Percentiles rank a stretch among this genome's conserved stretches.
These are phyloP conservation scores for Aspergillus sclerotioniger DNA, from an alignment of 495 filamentous ascomycete species.

Conservation along the genomic window DNA sequence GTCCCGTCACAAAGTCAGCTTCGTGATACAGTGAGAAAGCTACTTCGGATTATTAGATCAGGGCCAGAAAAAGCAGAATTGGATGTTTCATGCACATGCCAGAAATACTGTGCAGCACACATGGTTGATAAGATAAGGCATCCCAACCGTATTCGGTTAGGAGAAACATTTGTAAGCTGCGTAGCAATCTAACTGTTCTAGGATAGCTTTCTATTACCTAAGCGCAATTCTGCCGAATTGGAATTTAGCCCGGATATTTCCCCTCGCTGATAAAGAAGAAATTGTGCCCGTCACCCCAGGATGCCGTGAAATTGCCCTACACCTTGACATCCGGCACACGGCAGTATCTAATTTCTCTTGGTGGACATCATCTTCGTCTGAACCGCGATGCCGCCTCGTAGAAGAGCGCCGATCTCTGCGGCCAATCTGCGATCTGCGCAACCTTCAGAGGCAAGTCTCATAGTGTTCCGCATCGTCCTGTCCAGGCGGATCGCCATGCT, in stretches of 20 bases:
- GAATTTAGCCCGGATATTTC: conserved; percentile 24
- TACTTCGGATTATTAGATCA: neutral
- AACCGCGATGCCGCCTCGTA: conserved; percentile 27
- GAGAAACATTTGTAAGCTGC: conserved; percentile 8
- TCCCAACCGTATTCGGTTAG: neutral
- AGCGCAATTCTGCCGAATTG: conserved; percentile 15
- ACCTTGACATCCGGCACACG: neutral
- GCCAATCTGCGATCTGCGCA: conserved; percentile 21
- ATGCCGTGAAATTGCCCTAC: conserved; percentile 12
- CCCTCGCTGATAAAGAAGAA: conserved; percentile 28
- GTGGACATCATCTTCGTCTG: neutral
- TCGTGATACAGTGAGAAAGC: too few relatives aligned
- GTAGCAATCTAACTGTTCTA: conserved; percentile 8
- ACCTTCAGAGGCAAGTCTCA: conserved; percentile 24
- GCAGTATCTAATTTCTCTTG: neutral
- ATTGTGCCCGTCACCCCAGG: conserved; percentile 17
- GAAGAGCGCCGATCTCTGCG: conserved; percentile 22
- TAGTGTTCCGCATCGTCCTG: conserved; percentile 17
- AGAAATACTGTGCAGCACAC: neutral
- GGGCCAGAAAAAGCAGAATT: neutral
- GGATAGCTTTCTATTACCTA: conserved; percentile 21
- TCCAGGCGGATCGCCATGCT: conserved; percentile 1
- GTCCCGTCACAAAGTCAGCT: neutral
- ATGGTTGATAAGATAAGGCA: conserved; percentile 10
- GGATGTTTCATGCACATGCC: conserved; percentile 2